Conservation (phyloP, 768 basidiomycete genomes). For the Phlegmacium glaucopus region DNA sequence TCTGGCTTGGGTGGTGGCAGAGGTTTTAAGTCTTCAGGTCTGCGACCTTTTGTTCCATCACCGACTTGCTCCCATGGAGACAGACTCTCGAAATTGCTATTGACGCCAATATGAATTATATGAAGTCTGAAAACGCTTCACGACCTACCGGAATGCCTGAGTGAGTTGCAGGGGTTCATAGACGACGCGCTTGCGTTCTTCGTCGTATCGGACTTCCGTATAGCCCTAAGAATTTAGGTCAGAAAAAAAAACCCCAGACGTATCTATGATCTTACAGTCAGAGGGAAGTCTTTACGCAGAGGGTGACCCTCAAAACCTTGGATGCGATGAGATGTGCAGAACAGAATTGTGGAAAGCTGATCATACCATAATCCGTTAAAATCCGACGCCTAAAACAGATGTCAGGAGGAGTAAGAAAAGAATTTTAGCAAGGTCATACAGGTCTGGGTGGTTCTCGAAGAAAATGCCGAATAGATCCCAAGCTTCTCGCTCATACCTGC, state of each 20-base stretch:
- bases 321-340: slow-evolving; percentile 1
- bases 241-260: slow-evolving; percentile 1
- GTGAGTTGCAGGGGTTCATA: slow-evolving; percentile 97
- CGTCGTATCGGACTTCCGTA: slow-evolving; percentile 96
- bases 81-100: slow-evolving; percentile 88
- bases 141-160: slow-evolving; percentile 86
- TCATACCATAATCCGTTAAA: slow-evolving; percentile 90
- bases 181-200: slow-evolving; percentile 94
- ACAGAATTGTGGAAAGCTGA: slow-evolving; percentile 1
- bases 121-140: slow-evolving; percentile 7
- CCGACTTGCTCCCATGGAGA: slow-evolving; percentile 98
- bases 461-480: slow-evolving; percentile 99
- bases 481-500: slow-evolving; percentile 93
- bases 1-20: slow-evolving; percentile 73
- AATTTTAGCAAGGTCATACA: slow-evolving; percentile 50
- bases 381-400: slow-evolving; percentile 74
- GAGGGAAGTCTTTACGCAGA: slow-evolving; percentile 95
- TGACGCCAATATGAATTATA: not conserved
- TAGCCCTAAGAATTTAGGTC: slow-evolving; percentile 66
- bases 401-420: slow-evolving; percentile 3
- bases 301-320: slow-evolving; percentile 96
- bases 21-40: slow-evolving; percentile 73
- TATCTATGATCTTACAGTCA: slow-evolving; percentile 61
- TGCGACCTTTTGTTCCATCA: slow-evolving; percentile 42
- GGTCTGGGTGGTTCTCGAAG: slow-evolving; percentile 94